Base-by-base conservation (phyloP, 1,284 basidiomycete species). In the Exobasidium rhododendri region DNA sequence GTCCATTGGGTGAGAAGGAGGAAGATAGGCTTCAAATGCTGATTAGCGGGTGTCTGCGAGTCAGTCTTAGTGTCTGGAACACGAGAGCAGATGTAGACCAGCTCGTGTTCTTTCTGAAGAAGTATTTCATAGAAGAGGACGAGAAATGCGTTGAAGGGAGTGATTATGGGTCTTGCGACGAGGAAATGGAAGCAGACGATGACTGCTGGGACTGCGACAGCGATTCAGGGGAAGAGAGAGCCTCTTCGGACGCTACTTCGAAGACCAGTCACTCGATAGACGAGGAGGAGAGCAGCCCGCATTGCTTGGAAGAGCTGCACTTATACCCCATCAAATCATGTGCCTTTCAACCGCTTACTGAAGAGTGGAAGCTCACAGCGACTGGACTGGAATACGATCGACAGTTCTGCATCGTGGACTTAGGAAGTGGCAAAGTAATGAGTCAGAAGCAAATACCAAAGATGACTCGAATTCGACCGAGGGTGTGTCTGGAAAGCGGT, bases 281-380 rank as follows among this genome's bases (percentile, higher is more conserved):
- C 26, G 47, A 50, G 4, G 28, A 26, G 4, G 47, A 20, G 28
- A 50, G 28, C 4, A 24, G 24, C 26, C 5, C 26, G 14, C 35
- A 40, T 40, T 40, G 17, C 35, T 26, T 55, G 13, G 13, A 35
- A 44, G 29, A 44, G 13, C 14, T 55, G 50, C 43, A 24, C 30
- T 50, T 73, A 7, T 73, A 68, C 43, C 70, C 70, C 46, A 67
- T 73, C 66, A 73, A 72, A 61, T 70, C 68, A 13, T 73, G 70
- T 29, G 59, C 68, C 1, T 68, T 66, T 11, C 70, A 73, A 35
- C 31, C 63, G 6, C 57, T 71, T 1, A 26, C n/a, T 14, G 56
- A 65, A 45, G 31, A 35, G 22, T 73, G 70, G 70, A 43, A 44
- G 10, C 29, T 73, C 30, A 70, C 66, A 6, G 59, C 51, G 31